phyloP scores from a whole-genome alignment of 31 red algal genomes.

The Asparagopsis taxiformis region DNA sequence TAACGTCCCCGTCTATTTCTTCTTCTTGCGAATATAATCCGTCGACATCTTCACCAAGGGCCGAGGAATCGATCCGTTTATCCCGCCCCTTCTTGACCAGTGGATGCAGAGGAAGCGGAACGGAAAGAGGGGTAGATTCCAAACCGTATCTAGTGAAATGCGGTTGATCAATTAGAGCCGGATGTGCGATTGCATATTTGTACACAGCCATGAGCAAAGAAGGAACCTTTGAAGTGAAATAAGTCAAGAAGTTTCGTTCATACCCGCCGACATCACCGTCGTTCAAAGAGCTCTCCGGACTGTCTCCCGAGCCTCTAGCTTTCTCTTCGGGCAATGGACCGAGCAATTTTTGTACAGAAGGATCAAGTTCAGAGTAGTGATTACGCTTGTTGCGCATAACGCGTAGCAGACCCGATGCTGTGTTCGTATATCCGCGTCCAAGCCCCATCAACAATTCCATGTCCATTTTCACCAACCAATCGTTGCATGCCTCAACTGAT shows the following conservation, averaged over 20 bases:
- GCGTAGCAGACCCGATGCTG: slow-evolving; percentile 72
- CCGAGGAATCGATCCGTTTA: not conserved
- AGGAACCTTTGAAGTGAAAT: slow-evolving; percentile 77
- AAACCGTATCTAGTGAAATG: slow-evolving; percentile 79
- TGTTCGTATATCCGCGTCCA: slow-evolving; percentile 55
- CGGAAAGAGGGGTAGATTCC: not conserved
- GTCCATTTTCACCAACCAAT: slow-evolving; percentile 74
- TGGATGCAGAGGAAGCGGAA: slow-evolving; percentile 25
- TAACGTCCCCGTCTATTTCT: too few relatives aligned
- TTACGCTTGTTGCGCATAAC: slow-evolving; percentile 93
- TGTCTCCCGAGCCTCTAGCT: slow-evolving; percentile 1
- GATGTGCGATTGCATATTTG: slow-evolving; percentile 49
- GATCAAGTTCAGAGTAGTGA: slow-evolving; percentile 79
- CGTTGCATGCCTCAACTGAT: slow-evolving; percentile 36
- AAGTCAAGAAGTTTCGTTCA: slow-evolving; percentile 61
- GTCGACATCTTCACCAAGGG: too few relatives aligned
- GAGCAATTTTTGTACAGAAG: slow-evolving; percentile 45
- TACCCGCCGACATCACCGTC: not conserved
- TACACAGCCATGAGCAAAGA: slow-evolving; percentile 81
- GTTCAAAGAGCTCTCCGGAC: not conserved
- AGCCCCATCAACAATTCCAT: slow-evolving; percentile 51
- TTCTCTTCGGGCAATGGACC: slow-evolving; percentile 75
- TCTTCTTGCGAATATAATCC: too few relatives aligned
- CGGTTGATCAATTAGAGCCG: slow-evolving; percentile 39
- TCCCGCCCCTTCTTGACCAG: slow-evolving; percentile 26